Percentiles rank a stretch among this genome's conserved stretches.
phyloP scores from a whole-genome alignment of 345 rosid genomes.

The Cardiospermum halicacabum region DNA sequence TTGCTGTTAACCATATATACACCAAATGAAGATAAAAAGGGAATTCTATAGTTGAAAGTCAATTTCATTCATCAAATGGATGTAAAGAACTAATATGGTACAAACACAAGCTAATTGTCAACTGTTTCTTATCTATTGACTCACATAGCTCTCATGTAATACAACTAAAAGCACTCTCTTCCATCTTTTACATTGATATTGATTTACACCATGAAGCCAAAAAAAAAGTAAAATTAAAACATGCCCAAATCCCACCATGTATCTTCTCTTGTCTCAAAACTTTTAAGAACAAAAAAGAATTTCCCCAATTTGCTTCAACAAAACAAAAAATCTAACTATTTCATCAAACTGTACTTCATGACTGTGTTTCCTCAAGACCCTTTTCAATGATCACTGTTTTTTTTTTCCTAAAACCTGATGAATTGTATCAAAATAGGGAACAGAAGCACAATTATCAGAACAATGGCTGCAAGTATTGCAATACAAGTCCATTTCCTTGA shows the following conservation, averaged over 20 bases:
- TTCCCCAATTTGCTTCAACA: background rate
- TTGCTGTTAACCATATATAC: background rate
- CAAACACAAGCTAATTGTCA: background rate
- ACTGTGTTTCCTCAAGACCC: background rate
- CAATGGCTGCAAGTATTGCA: slow-evolving; percentile 43
- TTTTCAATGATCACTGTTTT: background rate
- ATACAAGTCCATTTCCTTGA: slow-evolving; percentile 75
- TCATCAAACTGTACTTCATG: slow-evolving; percentile 2
- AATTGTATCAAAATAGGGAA: slow-evolving; percentile 43
- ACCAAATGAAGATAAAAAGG: background rate
- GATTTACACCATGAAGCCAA: background rate
- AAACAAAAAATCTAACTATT: slow-evolving; percentile 16
- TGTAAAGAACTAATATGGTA: background rate
- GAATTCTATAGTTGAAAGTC: background rate
- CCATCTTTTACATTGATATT: background rate
- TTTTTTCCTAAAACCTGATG: background rate
- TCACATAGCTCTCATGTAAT: background rate
- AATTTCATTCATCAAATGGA: slow-evolving; percentile 2
- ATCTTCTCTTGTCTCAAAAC: background rate
- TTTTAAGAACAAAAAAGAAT: background rate
- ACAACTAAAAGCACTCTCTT: background rate
- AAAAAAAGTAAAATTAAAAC: no score
- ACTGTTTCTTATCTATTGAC: background rate
- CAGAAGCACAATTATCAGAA: slow-evolving; percentile 39
- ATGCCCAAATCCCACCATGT: background rate